phyloP scores from a whole-genome alignment of 257 asterid species.

The Scutellaria baicalensis region DNA sequence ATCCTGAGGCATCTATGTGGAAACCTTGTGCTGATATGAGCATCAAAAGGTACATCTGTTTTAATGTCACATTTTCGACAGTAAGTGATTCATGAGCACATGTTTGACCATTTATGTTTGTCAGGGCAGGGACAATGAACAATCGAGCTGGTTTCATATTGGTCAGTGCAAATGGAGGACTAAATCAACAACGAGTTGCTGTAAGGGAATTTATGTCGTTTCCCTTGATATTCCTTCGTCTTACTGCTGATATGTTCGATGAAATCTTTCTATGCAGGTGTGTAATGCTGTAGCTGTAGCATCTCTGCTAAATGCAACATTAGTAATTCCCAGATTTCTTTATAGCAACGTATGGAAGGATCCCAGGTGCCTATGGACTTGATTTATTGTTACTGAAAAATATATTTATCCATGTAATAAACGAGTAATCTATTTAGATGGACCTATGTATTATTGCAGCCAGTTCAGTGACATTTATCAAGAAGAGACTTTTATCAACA shows the following conservation, averaged over 20 bases:
- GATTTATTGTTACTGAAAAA: not conserved
- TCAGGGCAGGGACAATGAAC: slow-evolving; percentile 52
- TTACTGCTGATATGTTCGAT: not conserved
- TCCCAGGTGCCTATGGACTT: slow-evolving; percentile 56
- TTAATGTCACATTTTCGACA: not conserved
- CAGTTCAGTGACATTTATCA: slow-evolving; percentile 85
- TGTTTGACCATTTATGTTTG: slow-evolving; percentile 36
- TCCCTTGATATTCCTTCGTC: not conserved
- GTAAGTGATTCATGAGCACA: not conserved
- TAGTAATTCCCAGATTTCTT: slow-evolving; percentile 85
- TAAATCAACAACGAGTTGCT: slow-evolving; percentile 93
- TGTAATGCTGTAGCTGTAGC: slow-evolving; percentile 95
- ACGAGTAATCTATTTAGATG: too few relatives aligned
- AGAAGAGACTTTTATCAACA: slow-evolving; percentile 60
- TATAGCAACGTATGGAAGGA: slow-evolving; percentile 98
- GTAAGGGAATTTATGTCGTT: slow-evolving; percentile 32
- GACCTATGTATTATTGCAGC: slow-evolving; percentile 53
- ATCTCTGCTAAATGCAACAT: slow-evolving; percentile 78
- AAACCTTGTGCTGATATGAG: slow-evolving; percentile 67
- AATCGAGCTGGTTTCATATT: slow-evolving; percentile 55
- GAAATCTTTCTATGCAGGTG: slow-evolving; percentile 39
- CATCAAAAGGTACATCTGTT: slow-evolving; percentile 33
- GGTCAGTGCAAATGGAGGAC: slow-evolving; percentile 92
- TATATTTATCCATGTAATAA: too few relatives aligned
- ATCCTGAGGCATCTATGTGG: slow-evolving; percentile 60